Evolutionary conservation across 805 yeast genomes (phyloP), one percentile per base, ranked within the genome.

Genomic region (Metschnikowia matae): DNA sequence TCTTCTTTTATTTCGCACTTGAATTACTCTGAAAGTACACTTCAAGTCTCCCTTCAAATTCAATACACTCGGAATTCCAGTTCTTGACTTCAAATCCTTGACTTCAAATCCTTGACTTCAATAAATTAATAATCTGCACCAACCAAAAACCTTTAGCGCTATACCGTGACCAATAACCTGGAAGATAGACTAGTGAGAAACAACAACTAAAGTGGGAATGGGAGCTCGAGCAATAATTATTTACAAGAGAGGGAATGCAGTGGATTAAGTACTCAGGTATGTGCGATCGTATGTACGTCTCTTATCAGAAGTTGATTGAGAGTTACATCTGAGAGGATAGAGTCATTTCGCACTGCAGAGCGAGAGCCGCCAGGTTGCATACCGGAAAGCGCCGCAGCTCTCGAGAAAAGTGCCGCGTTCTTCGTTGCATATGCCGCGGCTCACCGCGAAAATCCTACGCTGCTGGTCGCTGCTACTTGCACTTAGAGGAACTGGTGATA

Each of bases 391-490:
- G 46, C 46, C 40, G 46, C 17, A 17, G 14, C 33, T 8, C 13
- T 13, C 11, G 11, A 5, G 14, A 23, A 44, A 44, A 44, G 33
- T 31, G 46, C 46, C 46, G 46, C 38, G 26, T 23, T 44, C 29
- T 44, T 23, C 40, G 13, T 44, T 35, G 34, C 40, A 44, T 44
- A 36, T 23, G 45, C 46, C 46, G 46, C 34, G 13, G 6, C 29
- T 4, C 34, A 26, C 33, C 34, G 32, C 46, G 39, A 26, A 40
- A 40, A 29, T 15, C 15, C 33, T 20, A 15, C 15, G 14, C 14
- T 3, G 26, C 40, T 10, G 14, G 23, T 44, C 46, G 46, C 46
- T 44, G 40, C 46, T 26, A 44, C 46, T 44, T 44, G 46, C 46
- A 44, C 46, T 44, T 44, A 44, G 46, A 35, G 40, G 45, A 42